A percentile compares a stretch with the other conserved stretches of the same genome.
phyloP scores from a whole-genome alignment of 1,139 yeast genomes.

The Yamadazyma sp. region DNA sequence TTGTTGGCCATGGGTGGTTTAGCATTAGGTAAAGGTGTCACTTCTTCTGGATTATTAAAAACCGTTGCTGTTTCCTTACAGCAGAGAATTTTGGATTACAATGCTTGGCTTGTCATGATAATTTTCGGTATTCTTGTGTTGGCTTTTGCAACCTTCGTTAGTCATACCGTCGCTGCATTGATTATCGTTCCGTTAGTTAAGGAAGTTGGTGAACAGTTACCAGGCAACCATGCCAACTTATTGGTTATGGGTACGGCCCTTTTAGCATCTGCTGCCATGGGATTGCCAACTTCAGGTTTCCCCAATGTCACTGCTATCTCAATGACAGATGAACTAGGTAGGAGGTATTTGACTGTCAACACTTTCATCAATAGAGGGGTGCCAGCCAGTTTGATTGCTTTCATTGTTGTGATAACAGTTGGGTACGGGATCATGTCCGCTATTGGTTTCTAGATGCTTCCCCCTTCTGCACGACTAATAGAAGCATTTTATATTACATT shows the following conservation, averaged over 20 bases:
- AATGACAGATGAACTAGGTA: conserved; percentile 70
- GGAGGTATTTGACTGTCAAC: conserved; percentile 62
- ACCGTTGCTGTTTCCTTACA: conserved; percentile 76
- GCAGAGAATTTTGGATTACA: conserved; percentile 54
- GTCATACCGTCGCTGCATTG: conserved; percentile 77
- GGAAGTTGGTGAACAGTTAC: conserved; percentile 62
- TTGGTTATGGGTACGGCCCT: conserved; percentile 68
- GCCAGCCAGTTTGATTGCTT: conserved; percentile 37
- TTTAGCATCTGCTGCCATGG: conserved; percentile 76
- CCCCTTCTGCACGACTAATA: no score
- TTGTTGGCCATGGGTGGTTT: conserved; percentile 96
- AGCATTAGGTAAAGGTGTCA: conserved; percentile 88
- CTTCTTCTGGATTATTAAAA: conserved; percentile 80
- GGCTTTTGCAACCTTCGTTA: conserved; percentile 61
- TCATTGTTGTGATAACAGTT: conserved; percentile 65
- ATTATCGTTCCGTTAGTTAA: conserved; percentile 69
- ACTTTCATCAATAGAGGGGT: conserved; percentile 73
- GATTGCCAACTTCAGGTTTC: conserved; percentile 73
- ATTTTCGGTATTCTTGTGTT: conserved; percentile 66
- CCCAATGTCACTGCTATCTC: conserved; percentile 81
- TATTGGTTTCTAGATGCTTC: conserved; percentile 40
- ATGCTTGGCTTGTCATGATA: conserved; percentile 66
- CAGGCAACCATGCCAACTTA: conserved; percentile 56
- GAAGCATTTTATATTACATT: conserved; percentile 2
- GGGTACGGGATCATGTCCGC: conserved; percentile 75